These are phyloP conservation scores for Pseudogymnoascus sp. DNA, from an alignment of 2,329 filamentous ascomycete species.

Conservation along the genomic window DNA sequence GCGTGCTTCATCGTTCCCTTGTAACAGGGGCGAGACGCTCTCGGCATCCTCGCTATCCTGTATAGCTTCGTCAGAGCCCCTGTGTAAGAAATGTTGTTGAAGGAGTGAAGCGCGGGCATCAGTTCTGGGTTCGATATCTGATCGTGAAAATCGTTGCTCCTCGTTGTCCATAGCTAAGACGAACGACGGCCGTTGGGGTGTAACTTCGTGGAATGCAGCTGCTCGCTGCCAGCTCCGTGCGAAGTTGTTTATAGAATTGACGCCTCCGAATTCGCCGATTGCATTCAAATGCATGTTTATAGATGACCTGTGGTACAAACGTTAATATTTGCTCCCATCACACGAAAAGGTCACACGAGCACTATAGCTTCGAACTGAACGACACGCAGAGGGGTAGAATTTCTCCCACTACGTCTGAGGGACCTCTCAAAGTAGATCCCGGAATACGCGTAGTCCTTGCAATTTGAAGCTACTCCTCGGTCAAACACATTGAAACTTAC, in stretches of 20 bases:
- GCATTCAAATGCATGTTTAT: slow-evolving; percentile 48
- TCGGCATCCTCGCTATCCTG: slow-evolving; percentile 20
- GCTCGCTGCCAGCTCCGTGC: slow-evolving; percentile 88
- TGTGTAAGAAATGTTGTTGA: slow-evolving; percentile 43
- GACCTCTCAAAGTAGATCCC: background rate
- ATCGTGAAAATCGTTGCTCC: slow-evolving; percentile 20
- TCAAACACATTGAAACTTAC: slow-evolving; percentile 13
- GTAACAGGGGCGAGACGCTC: slow-evolving; percentile 22
- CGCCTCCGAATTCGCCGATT: slow-evolving; percentile 68
- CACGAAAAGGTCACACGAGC: background rate
- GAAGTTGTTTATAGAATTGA: slow-evolving; percentile 92
- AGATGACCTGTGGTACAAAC: slow-evolving; percentile 42
- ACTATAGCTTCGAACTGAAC: background rate
- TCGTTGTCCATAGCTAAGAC: slow-evolving; percentile 52
- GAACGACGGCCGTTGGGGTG: slow-evolving; percentile 70
- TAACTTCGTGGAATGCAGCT: slow-evolving; percentile 78
- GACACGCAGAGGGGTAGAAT: background rate
- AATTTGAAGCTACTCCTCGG: background rate
- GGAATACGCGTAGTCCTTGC: background rate
- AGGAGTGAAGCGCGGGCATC: slow-evolving; percentile 34
- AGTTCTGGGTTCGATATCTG: slow-evolving; percentile 20
- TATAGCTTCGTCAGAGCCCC: slow-evolving; percentile 22
- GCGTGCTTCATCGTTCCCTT: slow-evolving; percentile 26
- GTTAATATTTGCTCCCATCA: background rate
- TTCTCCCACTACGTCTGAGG: background rate